Evolutionary conservation across 257 asterid genomes (phyloP).

Genomic region (Nyctanthes arbortristis): DNA sequence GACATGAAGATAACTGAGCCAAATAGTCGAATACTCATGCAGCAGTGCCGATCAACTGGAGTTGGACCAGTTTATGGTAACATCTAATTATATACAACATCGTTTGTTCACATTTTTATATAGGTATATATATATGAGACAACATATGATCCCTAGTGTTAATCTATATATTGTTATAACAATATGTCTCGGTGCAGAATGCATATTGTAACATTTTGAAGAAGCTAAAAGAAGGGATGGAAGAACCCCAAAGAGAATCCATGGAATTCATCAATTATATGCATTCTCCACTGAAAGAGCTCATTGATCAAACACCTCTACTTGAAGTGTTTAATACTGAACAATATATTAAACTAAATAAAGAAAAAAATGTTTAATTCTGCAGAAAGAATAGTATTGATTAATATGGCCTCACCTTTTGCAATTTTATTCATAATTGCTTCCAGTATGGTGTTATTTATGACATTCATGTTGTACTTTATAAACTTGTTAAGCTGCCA

Average conservation of each 20-base stretch:
- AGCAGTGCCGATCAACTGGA: conserved; percentile 31
- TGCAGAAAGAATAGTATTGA: no score
- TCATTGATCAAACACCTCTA: conserved; percentile 19
- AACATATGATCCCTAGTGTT: background rate
- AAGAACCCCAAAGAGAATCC: conserved; percentile 54
- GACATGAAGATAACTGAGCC: background rate
- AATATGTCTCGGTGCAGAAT: conserved; percentile 48
- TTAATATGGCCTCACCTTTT: no score
- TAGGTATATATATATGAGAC: background rate
- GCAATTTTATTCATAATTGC: no score
- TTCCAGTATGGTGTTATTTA: no score
- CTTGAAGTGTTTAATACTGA: no score
- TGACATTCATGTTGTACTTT: no score
- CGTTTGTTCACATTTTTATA: background rate
- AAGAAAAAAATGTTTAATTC: no score
- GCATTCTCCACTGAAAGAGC: conserved; percentile 56
- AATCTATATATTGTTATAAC: no score
- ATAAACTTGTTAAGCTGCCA: no score
- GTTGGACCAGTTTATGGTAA: conserved; percentile 60
- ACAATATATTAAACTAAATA: no score
- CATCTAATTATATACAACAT: background rate
- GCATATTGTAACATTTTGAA: conserved; percentile 44
- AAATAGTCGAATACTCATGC: conserved; percentile 10
- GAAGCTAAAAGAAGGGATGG: conserved; percentile 49
- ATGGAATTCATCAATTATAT: conserved; percentile 50